phyloP scores from a whole-genome alignment of 306 rosid genomes.

The Pterocarpus macrocarpus region DNA sequence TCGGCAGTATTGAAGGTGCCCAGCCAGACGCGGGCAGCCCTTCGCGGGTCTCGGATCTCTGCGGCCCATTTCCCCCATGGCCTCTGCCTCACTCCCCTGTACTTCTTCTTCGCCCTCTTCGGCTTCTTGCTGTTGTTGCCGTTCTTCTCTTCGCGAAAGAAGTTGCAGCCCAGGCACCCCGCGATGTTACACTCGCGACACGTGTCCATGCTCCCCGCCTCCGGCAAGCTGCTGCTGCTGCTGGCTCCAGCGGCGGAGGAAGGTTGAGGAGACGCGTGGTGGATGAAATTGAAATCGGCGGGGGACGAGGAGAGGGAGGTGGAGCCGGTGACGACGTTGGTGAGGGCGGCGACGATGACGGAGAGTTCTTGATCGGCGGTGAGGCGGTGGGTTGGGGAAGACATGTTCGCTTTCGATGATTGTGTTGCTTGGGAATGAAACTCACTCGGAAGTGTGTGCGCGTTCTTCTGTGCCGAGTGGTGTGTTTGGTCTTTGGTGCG shows the following conservation, averaged over 20 bases:
- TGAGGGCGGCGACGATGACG: constrained; percentile 77
- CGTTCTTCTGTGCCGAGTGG: too few species aligned
- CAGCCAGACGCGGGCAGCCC: constrained; percentile 82
- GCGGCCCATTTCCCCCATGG: constrained; percentile 99
- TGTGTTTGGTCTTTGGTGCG: neutral
- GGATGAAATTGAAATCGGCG: neutral
- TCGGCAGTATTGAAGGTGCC: constrained; percentile 83
- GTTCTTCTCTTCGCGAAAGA: constrained; percentile 58
- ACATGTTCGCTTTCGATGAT: constrained; percentile 42
- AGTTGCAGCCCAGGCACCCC: constrained; percentile 74
- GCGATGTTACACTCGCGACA: constrained; percentile 63
- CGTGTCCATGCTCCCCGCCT: constrained; percentile 46
- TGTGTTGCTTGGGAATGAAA: too few species aligned
- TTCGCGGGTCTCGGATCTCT: constrained; percentile 86
- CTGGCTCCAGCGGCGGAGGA: neutral
- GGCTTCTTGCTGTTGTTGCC: constrained; percentile 38
- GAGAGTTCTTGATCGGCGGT: constrained; percentile 72
- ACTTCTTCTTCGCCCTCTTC: constrained; percentile 72
- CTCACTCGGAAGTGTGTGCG: neutral
- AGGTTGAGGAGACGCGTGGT: neutral
- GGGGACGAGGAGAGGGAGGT: constrained; percentile 41
- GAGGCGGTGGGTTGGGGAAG: constrained; percentile 45
- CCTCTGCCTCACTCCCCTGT: constrained; percentile 91
- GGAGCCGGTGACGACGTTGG: constrained; percentile 78
- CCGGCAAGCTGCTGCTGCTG: neutral